A percentile compares a stretch with the other conserved stretches of the same genome.
These are phyloP conservation scores for Alternaria ethzedia DNA, from an alignment of 2,329 filamentous ascomycete species.

Conservation along the genomic window DNA sequence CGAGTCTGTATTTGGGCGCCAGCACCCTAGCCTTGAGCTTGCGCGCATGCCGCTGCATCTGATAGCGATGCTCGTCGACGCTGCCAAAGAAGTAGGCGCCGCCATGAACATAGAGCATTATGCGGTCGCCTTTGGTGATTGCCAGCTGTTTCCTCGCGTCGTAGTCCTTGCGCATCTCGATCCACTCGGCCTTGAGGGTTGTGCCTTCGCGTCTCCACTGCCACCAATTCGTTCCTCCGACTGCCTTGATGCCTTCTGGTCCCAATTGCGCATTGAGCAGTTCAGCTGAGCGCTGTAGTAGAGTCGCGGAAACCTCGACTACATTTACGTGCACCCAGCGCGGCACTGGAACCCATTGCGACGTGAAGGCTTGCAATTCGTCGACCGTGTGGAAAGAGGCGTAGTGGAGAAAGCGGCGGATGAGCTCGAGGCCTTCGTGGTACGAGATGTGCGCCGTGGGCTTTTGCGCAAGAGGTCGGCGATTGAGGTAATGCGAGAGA, in stretches of 20 bases:
- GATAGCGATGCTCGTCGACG: slow-evolving; percentile 96
- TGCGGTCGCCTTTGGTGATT: slow-evolving; percentile 66
- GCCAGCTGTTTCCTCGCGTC: slow-evolving; percentile 69
- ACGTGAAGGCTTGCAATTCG: slow-evolving; percentile 88
- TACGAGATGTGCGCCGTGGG: slow-evolving; percentile 93
- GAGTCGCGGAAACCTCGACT: slow-evolving; percentile 67
- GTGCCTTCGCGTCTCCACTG: slow-evolving; percentile 70
- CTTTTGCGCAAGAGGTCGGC: slow-evolving; percentile 74
- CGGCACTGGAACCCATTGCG: slow-evolving; percentile 88
- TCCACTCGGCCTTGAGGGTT: slow-evolving; percentile 86
- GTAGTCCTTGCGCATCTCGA: slow-evolving; percentile 90
- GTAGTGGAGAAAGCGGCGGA: slow-evolving; percentile 84
- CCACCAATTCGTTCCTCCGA: slow-evolving; percentile 83
- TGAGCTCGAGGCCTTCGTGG: slow-evolving; percentile 86
- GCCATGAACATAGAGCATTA: slow-evolving; percentile 94
- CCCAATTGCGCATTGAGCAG: slow-evolving; percentile 78
- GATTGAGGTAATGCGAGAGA: slow-evolving; percentile 87
- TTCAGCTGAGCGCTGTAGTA: slow-evolving; percentile 68
- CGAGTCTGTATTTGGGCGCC: slow-evolving; percentile 82
- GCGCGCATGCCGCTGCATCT: slow-evolving; percentile 92
- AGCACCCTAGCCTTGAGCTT: slow-evolving; percentile 91
- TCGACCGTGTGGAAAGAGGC: slow-evolving; percentile 90
- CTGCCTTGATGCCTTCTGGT: slow-evolving; percentile 70
- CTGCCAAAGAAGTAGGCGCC: slow-evolving; percentile 96
- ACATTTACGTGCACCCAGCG: slow-evolving; percentile 84